Evolutionary conservation across 2,329 filamentous ascomycete genomes (phyloP).

Genomic region (Pyricularia sp.): DNA sequence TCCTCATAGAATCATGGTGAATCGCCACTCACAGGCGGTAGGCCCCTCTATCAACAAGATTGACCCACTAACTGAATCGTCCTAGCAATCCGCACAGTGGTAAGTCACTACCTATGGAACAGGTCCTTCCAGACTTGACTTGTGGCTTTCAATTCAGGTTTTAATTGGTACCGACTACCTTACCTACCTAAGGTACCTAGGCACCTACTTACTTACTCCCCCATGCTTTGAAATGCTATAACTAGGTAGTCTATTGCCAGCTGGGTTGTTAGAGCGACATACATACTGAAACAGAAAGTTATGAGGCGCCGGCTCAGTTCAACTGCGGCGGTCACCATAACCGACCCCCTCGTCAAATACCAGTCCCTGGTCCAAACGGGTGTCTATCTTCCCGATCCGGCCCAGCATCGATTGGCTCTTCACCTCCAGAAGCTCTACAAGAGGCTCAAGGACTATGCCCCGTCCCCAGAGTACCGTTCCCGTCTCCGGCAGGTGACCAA

Average conservation of each 20-base stretch:
- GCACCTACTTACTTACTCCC: background rate
- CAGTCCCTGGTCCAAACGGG: slow-evolving; percentile 60
- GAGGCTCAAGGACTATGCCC: slow-evolving; percentile 69
- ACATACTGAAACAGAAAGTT: background rate
- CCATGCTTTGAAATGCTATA: background rate
- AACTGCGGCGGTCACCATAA: slow-evolving; percentile 46
- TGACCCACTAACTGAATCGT: background rate
- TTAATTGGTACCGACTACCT: background rate
- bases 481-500: slow-evolving; percentile 52
- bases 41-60: background rate
- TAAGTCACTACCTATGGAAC: background rate
- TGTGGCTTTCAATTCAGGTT: background rate
- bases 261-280: background rate
- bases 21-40: background rate
- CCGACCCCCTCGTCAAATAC: slow-evolving; percentile 70
- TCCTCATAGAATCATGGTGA: background rate
- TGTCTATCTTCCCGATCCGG: slow-evolving; percentile 57
- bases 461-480: slow-evolving; percentile 57
- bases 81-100: background rate
- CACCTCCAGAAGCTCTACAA: slow-evolving; percentile 71
- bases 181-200: no score
- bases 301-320: slow-evolving; percentile 20
- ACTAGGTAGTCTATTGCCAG: background rate
- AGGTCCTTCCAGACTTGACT: background rate
- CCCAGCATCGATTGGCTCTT: slow-evolving; percentile 63